A percentile compares a stretch with the other conserved stretches of the same genome.
phyloP scores from a whole-genome alignment of 2,329 filamentous ascomycete genomes.

The Akanthomyces dipterigenus region DNA sequence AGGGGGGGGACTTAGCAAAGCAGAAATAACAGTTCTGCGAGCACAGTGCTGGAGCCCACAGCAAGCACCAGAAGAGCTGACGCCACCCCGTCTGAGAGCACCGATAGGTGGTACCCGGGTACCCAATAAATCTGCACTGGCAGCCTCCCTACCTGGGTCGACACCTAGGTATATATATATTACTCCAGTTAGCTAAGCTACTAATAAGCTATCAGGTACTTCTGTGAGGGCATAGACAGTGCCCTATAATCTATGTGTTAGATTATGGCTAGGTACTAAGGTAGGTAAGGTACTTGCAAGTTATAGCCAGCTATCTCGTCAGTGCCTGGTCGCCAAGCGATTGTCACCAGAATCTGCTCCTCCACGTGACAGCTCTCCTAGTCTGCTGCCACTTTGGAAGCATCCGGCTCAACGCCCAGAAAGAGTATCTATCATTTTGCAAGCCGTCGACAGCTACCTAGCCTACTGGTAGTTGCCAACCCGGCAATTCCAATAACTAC shows the following conservation, averaged over 20 bases:
- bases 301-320: neutral
- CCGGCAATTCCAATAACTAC: neutral
- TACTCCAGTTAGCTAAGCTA: no score
- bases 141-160: neutral
- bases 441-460: neutral
- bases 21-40: slow-evolving; percentile 11
- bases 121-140: neutral
- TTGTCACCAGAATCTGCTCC: neutral
- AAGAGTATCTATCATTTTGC: neutral
- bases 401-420: neutral
- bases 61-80: neutral
- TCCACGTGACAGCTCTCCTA: neutral
- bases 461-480: neutral
- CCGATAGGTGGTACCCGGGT: neutral
- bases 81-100: neutral
- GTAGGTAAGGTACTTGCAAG: no score
- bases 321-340: no score
- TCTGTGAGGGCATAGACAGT: no score
- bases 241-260: no score
- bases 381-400: neutral
- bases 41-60: slow-evolving; percentile 1
- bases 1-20: slow-evolving; percentile 2
- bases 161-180: no score
- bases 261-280: no score
- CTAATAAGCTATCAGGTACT: no score